phyloP scores from a whole-genome alignment of 2,329 filamentous ascomycete species.

The Chaetomium sp. region DNA sequence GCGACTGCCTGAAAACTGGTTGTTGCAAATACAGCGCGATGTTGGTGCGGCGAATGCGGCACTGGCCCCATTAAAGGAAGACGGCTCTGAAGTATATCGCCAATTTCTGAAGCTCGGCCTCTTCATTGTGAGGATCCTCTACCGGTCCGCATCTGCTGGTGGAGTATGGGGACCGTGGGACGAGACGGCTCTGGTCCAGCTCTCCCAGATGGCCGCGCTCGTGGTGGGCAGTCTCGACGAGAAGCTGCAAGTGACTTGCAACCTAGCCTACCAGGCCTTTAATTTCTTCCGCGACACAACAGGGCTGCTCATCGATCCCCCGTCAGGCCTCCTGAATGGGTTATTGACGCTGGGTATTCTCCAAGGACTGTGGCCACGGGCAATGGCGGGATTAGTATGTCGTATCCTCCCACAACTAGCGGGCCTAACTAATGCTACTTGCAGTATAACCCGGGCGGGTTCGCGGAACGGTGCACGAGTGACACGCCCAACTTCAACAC shows the following conservation, averaged over 20 bases:
- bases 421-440: constrained; percentile 18
- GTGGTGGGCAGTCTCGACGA: constrained; percentile 37
- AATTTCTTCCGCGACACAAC: constrained; percentile 32
- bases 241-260: constrained; percentile 34
- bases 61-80: constrained; percentile 13
- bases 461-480: constrained; percentile 32
- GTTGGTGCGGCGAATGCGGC: background rate
- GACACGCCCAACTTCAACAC: constrained; percentile 23
- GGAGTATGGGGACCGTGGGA: constrained; percentile 25
- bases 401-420: too few relatives aligned
- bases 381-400: constrained; percentile 36
- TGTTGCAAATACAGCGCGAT: constrained; percentile 21
- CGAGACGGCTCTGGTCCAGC: constrained; percentile 33
- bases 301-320: background rate
- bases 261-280: constrained; percentile 35
- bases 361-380: constrained; percentile 37
- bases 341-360: constrained; percentile 37
- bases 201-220: constrained; percentile 38
- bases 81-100: constrained; percentile 32
- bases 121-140: constrained; percentile 45
- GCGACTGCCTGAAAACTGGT: constrained; percentile 32
- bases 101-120: constrained; percentile 46
- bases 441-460: constrained; percentile 34
- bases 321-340: background rate
- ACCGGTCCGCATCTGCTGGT: constrained; percentile 37